Evolutionary conservation across 257 asterid species (phyloP).

Genomic region (Solanum virginianum): DNA sequence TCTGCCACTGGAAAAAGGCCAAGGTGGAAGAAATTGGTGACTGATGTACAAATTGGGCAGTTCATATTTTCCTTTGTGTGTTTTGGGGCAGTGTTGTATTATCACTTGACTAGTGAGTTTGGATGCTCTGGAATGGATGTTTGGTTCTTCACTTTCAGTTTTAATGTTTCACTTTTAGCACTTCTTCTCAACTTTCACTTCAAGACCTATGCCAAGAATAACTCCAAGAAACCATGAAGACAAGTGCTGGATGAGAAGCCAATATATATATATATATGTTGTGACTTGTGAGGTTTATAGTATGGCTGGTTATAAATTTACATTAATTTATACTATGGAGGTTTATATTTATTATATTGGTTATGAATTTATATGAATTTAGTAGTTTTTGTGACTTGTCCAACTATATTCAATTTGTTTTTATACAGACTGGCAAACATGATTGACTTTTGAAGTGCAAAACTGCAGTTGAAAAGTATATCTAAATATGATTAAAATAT

Average conservation of each 20-base stretch:
- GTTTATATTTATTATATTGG: too few species aligned
- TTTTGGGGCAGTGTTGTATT: conserved; percentile 56
- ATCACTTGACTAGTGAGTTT: conserved; percentile 34
- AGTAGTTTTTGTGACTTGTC: too few species aligned
- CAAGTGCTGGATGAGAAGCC: background rate
- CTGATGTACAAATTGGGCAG: conserved; percentile 61
- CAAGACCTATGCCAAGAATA: conserved; percentile 41
- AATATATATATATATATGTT: background rate
- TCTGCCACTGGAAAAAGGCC: conserved; percentile 53
- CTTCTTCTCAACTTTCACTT: conserved; percentile 54
- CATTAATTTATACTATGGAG: too few species aligned
- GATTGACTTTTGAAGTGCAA: too few species aligned
- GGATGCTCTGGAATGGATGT: conserved; percentile 70
- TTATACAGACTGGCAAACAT: too few species aligned
- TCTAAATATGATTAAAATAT: too few species aligned
- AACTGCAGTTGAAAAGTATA: too few species aligned
- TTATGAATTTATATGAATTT: too few species aligned
- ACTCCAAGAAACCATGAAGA: background rate
- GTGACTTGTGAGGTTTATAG: background rate
- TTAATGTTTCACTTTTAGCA: conserved; percentile 58
- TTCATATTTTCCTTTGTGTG: conserved; percentile 49
- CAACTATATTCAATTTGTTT: too few species aligned
- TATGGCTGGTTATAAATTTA: background rate
- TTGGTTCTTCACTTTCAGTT: conserved; percentile 64
- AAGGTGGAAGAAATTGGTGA: conserved; percentile 73